phyloP scores from a whole-genome alignment of 257 asterid genomes.

The Vinca minor region DNA sequence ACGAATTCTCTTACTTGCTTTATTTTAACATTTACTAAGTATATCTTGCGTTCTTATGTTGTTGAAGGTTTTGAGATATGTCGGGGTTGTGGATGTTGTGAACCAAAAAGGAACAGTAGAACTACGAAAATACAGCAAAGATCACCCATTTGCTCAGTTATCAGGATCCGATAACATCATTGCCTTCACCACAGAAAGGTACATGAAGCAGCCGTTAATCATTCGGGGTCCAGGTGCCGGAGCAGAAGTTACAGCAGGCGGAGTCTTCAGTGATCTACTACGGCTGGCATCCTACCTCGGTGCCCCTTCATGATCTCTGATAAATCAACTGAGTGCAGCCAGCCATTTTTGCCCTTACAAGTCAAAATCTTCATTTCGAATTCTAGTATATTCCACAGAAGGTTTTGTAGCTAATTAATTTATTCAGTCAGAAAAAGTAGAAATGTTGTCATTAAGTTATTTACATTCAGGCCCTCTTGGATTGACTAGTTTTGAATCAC shows the following conservation, averaged over 20 bases:
- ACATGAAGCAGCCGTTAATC: conserved; percentile 72
- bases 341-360: not conserved
- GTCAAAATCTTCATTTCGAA: too few species aligned
- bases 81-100: conserved; percentile 83
- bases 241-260: conserved; percentile 97
- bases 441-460: too few species aligned
- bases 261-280: conserved; percentile 85
- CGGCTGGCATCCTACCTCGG: conserved; percentile 97
- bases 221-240: conserved; percentile 99
- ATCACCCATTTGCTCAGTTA: conserved; percentile 90
- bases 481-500: too few species aligned
- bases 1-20: too few species aligned
- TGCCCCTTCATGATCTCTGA: conserved; percentile 62
- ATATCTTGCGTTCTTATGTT: not conserved
- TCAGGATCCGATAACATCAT: conserved; percentile 95
- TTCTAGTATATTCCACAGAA: too few species aligned
- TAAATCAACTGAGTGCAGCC: not conserved
- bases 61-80: conserved; percentile 84
- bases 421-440: too few species aligned
- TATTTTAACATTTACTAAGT: not conserved
- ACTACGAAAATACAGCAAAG: conserved; percentile 64
- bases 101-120: conserved; percentile 76
- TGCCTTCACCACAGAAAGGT: conserved; percentile 93
- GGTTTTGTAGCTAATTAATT: too few species aligned
- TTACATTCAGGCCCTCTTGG: too few species aligned